phyloP scores from a whole-genome alignment of 2,329 filamentous ascomycete species.

The Myriosclerotinia curreyana region DNA sequence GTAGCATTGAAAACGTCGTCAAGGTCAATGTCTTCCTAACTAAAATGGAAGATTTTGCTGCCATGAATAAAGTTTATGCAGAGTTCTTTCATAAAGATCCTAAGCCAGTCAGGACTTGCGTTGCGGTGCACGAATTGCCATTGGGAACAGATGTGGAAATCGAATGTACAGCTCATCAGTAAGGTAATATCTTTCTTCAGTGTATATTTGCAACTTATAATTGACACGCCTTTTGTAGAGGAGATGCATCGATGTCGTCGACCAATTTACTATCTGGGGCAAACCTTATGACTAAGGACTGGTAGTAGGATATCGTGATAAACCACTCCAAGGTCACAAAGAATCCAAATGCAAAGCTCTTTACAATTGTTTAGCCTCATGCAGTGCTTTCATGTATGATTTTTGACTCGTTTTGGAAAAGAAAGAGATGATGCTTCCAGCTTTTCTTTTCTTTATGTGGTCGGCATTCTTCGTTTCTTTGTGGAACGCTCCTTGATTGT shows the following conservation, averaged over 20 bases:
- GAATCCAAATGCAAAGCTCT: not conserved
- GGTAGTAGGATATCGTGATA: slow-evolving; percentile 3
- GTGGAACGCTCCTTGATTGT: slow-evolving; percentile 10
- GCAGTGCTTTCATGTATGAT: not conserved
- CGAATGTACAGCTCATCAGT: slow-evolving; percentile 48
- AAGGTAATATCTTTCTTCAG: slow-evolving; percentile 25
- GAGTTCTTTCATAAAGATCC: slow-evolving; percentile 47
- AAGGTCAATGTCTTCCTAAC: slow-evolving; percentile 67
- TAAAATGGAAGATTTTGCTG: slow-evolving; percentile 61
- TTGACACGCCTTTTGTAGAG: not conserved
- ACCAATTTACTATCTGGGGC: not conserved
- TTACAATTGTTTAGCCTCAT: slow-evolving; percentile 8
- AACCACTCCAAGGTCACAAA: not conserved
- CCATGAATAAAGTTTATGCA: slow-evolving; percentile 55
- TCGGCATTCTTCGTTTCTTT: slow-evolving; percentile 20
- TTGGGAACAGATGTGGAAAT: slow-evolving; percentile 53
- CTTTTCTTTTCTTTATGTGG: slow-evolving; percentile 6
- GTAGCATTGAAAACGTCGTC: slow-evolving; percentile 57
- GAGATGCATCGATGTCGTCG: not conserved
- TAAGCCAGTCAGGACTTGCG: slow-evolving; percentile 50
- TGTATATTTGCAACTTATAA: too few relatives aligned
- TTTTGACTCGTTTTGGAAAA: slow-evolving; percentile 4
- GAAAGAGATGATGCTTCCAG: slow-evolving; percentile 19
- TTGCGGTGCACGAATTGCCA: slow-evolving; percentile 51
- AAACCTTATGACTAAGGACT: slow-evolving; percentile 15